phyloP scores from a whole-genome alignment of 1,284 basidiomycete genomes.

The Leccinum pachyderme region DNA sequence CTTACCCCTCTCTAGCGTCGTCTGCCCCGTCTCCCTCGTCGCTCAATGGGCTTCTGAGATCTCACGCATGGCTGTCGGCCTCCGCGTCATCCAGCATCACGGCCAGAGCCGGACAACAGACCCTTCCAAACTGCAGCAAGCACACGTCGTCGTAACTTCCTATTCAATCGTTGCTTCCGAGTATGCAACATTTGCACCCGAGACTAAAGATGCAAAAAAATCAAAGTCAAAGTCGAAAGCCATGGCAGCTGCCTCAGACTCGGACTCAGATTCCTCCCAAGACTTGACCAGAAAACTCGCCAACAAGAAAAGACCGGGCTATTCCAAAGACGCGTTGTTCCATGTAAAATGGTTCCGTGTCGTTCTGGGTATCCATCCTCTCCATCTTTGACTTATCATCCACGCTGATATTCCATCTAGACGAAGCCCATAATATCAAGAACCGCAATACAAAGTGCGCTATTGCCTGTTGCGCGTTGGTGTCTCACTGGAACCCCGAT shows the following conservation, averaged over 20 bases:
- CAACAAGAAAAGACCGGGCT: slow-evolving; percentile 35
- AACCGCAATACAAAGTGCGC: slow-evolving; percentile 84
- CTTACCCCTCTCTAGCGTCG: slow-evolving; percentile 50
- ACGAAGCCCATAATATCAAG: slow-evolving; percentile 98
- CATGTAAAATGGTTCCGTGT: slow-evolving; percentile 82
- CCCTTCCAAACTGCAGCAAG: slow-evolving; percentile 53
- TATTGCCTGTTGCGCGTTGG: slow-evolving; percentile 84
- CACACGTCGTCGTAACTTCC: slow-evolving; percentile 83
- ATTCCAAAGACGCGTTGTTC: slow-evolving; percentile 71
- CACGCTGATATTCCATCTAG: slow-evolving; percentile 39
- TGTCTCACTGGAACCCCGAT: slow-evolving; percentile 90
- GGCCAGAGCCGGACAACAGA: slow-evolving; percentile 72
- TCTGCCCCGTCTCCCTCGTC: slow-evolving; percentile 84
- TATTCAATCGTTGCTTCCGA: slow-evolving; percentile 81
- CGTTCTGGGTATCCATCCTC: slow-evolving; percentile 61
- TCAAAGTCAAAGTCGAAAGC: slow-evolving; percentile 26
- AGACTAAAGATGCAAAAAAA: slow-evolving; percentile 50
- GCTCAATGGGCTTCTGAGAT: slow-evolving; percentile 92
- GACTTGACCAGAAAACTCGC: slow-evolving; percentile 25
- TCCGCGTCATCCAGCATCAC: slow-evolving; percentile 81
- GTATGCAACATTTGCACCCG: slow-evolving; percentile 48
- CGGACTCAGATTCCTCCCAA: slow-evolving; percentile 41
- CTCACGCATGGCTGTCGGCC: slow-evolving; percentile 67
- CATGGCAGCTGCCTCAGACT: slow-evolving; percentile 33
- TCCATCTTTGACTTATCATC: background rate